phyloP scores from a whole-genome alignment of 805 yeast genomes.

The Lipomyces lipofer region DNA sequence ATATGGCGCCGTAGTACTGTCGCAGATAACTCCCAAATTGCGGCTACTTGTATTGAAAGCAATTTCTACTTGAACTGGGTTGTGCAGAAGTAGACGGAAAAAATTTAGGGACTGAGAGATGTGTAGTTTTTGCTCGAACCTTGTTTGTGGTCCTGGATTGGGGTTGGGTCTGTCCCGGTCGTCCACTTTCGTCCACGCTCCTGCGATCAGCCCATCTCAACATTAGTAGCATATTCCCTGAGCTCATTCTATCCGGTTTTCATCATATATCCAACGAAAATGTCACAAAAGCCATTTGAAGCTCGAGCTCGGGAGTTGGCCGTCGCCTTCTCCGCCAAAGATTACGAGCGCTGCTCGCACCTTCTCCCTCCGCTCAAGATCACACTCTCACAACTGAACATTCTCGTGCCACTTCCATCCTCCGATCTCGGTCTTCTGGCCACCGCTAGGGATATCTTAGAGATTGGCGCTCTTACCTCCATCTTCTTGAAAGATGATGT shows the following conservation, averaged over 20 bases:
- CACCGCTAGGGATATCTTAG: conserved; percentile 79
- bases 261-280: neutral
- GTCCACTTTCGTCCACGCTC: neutral
- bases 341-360: conserved; percentile 60
- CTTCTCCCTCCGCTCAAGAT: conserved; percentile 72
- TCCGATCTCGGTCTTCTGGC: conserved; percentile 57
- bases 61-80: too few species aligned
- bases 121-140: too few species aligned
- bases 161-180: too few species aligned
- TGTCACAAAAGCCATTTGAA: conserved; percentile 11
- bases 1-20: neutral
- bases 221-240: too few species aligned
- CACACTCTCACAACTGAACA: conserved; percentile 72
- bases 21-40: neutral
- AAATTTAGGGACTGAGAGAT: neutral
- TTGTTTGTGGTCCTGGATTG: too few species aligned
- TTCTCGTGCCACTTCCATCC: conserved; percentile 63
- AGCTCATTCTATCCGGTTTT: too few species aligned
- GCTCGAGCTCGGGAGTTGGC: conserved; percentile 52
- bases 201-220: too few species aligned
- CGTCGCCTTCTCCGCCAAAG: conserved; percentile 58
- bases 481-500: conserved; percentile 62
- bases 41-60: too few species aligned
- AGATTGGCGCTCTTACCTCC: conserved; percentile 81
- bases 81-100: too few species aligned